Conservation (phyloP, 495 filamentous ascomycete species). For the Neurospora terricola region DNA sequence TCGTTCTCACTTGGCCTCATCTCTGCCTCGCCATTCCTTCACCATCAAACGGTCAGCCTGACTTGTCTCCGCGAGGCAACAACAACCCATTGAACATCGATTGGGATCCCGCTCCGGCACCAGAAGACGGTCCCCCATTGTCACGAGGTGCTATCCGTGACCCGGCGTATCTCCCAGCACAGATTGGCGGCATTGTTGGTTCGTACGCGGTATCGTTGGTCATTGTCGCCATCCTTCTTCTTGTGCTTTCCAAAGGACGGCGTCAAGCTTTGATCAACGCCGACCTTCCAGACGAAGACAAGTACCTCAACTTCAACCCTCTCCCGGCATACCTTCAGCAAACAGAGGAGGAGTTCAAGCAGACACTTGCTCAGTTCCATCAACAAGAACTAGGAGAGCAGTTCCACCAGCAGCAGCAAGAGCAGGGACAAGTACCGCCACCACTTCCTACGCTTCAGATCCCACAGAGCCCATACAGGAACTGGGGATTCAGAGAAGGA, state of each 20-base stretch:
- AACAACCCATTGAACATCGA: constrained; percentile 40
- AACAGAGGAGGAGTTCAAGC: constrained; percentile 24
- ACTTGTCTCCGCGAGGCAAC: constrained; percentile 26
- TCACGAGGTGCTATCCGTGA: constrained; percentile 47
- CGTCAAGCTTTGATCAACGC: constrained; percentile 29
- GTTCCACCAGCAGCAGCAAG: background rate
- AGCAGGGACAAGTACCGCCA: constrained; percentile 8
- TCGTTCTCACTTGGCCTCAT: constrained; percentile 19
- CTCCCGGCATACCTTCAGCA: constrained; percentile 27
- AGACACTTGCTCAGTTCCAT: constrained; percentile 7
- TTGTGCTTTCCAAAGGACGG: constrained; percentile 37
- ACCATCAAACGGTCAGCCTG: background rate
- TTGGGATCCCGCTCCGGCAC: constrained; percentile 45
- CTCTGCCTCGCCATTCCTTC: constrained; percentile 18
- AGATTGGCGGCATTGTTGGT: constrained; percentile 70
- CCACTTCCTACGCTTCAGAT: constrained; percentile 1
- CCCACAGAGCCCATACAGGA: constrained; percentile 28
- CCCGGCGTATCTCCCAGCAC: constrained; percentile 52
- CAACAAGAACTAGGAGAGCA: constrained; percentile 1
- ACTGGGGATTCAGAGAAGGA: constrained; percentile 30
- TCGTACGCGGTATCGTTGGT: constrained; percentile 68
- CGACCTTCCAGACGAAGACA: constrained; percentile 14
- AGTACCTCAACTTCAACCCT: constrained; percentile 14
- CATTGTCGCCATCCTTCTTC: constrained; percentile 53
- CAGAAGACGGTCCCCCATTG: constrained; percentile 47